These are phyloP conservation scores for Chloris gayana DNA, from an alignment of 176 grass and related monocot species.

Conservation along the genomic window DNA sequence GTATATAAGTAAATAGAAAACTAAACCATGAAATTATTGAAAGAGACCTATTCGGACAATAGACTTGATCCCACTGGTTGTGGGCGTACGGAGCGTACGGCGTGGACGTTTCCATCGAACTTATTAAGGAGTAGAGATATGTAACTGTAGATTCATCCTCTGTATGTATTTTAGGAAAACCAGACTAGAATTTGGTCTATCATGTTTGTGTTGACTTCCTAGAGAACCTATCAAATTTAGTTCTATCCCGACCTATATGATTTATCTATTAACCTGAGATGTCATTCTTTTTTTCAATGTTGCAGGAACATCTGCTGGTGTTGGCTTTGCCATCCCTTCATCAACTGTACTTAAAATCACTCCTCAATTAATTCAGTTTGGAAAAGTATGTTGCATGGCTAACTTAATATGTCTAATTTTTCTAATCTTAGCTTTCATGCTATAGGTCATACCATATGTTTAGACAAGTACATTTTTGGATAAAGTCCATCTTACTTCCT, in stretches of 20 bases:
- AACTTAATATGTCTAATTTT: constrained; percentile 5
- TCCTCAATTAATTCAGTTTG: constrained; percentile 93
- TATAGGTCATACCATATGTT: not conserved
- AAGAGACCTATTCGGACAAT: too few relatives aligned
- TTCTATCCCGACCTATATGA: not conserved
- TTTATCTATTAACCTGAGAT: constrained; percentile 35
- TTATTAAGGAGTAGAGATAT: too few relatives aligned
- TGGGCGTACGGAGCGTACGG: too few relatives aligned
- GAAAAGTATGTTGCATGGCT: constrained; percentile 66
- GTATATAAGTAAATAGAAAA: too few relatives aligned
- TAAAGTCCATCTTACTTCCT: too few relatives aligned
- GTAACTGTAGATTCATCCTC: not conserved
- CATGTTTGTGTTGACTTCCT: constrained; percentile 19
- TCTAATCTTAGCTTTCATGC: not conserved
- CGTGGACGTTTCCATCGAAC: too few relatives aligned
- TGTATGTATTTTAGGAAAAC: not conserved
- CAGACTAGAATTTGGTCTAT: not conserved
- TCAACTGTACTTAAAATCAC: constrained; percentile 88
- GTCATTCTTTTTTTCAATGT: constrained; percentile 36
- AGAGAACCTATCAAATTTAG: constrained; percentile 17
- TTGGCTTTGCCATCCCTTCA: constrained; percentile 94
- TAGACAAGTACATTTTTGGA: constrained; percentile 7
- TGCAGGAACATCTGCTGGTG: constrained; percentile 89
- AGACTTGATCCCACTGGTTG: too few relatives aligned
- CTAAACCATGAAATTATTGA: too few relatives aligned